Base-by-base conservation (phyloP, 352 stramenopile genomes). In the Phytophthora lateralis region DNA sequence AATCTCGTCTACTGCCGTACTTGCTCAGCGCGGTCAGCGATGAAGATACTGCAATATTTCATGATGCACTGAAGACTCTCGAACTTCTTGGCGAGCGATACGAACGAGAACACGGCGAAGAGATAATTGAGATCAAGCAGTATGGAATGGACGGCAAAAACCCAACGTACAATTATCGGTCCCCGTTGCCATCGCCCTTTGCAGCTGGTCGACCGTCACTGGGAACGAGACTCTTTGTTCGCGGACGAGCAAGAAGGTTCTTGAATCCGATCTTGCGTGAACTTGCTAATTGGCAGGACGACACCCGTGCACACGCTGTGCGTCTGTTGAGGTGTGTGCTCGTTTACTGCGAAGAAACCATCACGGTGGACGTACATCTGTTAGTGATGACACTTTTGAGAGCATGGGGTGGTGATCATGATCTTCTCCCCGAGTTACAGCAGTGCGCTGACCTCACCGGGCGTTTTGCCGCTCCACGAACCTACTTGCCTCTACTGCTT, bases 1-100 rank as follows among this genome's bases (percentile, higher is more conserved):
- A 98, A 49, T 90, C 90, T 6, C 83, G 95, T 17, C 73, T 99
- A 21, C 71, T 99, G 62, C 96, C 97, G 10, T 99, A 98, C 63
- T 52, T 99, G 12, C 76, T 99, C 8, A 96, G 82, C 43, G 91
- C 91, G 27, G 72, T 97, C 14, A 91, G 79, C 8, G 90, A 98
- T 54, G 74, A 86, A 21, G 55, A 78, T 32, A 52, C 59, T 5
- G 39, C 49, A 0, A 88, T 90, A 34, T 75, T 82, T 9, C 18
- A 51, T 4, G 29, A 56, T n/a, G 91, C 91, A 18, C 68, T 97
- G 45, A 43, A 80, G 20, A 93, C 84, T 29, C 80, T 98, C 6
- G 78, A 85, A 5, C 52, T 75, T 29, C 66, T 93, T 8, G 83
- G 85, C 10, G 60, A 71, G 3, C 66, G 73, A 17, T 89, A 90